These are phyloP conservation scores for Fusarium dlaminii DNA, from an alignment of 2,329 filamentous ascomycete genomes.

Conservation along the genomic window DNA sequence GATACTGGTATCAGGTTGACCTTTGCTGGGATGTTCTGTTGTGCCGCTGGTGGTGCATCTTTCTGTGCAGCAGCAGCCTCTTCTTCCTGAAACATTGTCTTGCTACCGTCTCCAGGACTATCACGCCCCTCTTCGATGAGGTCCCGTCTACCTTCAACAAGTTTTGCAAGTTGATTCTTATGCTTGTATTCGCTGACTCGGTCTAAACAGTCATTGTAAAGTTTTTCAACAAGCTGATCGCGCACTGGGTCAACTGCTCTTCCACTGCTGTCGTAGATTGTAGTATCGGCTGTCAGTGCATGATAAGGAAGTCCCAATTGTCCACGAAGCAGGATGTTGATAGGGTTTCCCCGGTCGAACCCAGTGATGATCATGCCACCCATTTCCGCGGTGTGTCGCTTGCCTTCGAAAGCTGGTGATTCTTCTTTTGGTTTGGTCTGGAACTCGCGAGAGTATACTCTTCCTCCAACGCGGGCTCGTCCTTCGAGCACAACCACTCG, in stretches of 20 bases:
- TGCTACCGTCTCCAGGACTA: conserved; percentile 72
- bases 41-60: conserved; percentile 62
- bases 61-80: conserved; percentile 71
- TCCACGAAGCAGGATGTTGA: conserved; percentile 89
- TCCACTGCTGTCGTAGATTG: conserved; percentile 87
- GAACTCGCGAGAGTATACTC: conserved; percentile 85
- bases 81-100: conserved; percentile 77
- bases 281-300: conserved; percentile 79
- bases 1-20: conserved; percentile 70
- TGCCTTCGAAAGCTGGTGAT: conserved; percentile 64
- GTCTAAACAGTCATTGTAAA: conserved; percentile 95
- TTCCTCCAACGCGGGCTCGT: conserved; percentile 84
- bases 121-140: conserved; percentile 87
- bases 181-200: conserved; percentile 91
- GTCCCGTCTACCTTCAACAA: conserved; percentile 83
- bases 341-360: conserved; percentile 92
- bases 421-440: conserved; percentile 65
- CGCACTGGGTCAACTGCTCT: conserved; percentile 79
- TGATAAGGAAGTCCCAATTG: conserved; percentile 91
- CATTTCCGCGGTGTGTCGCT: conserved; percentile 88
- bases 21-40: conserved; percentile 63
- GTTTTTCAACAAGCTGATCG: conserved; percentile 85
- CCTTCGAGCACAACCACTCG: conserved; percentile 86
- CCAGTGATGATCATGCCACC: conserved; percentile 98
- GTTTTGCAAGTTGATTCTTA: conserved; percentile 73